Percentiles rank a stretch among this genome's conserved stretches.
These are phyloP conservation scores for Globisporangium acanthophoron DNA, from an alignment of 352 stramenopile genomes.

Conservation along the genomic window DNA sequence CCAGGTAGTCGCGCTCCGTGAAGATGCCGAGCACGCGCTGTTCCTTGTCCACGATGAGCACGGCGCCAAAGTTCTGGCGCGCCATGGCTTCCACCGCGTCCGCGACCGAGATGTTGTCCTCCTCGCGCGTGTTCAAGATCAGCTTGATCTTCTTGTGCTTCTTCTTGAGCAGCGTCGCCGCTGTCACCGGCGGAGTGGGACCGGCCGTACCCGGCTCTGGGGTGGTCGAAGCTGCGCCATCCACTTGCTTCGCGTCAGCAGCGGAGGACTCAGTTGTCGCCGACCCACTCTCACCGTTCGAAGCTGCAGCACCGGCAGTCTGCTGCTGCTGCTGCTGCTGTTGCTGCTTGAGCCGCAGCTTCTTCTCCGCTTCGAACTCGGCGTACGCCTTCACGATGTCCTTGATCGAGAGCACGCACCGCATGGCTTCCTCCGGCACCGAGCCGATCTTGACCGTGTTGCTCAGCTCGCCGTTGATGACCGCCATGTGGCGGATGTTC, in stretches of 20 bases:
- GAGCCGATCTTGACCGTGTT: slow-evolving; percentile 67
- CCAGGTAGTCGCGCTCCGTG: slow-evolving; percentile 81
- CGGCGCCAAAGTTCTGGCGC: slow-evolving; percentile 73
- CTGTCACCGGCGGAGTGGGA: slow-evolving; percentile 28
- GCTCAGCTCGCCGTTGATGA: slow-evolving; percentile 73
- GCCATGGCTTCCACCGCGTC: slow-evolving; percentile 75
- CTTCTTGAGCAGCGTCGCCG: slow-evolving; percentile 70
- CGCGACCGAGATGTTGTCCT: slow-evolving; percentile 73
- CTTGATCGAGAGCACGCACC: slow-evolving; percentile 82
- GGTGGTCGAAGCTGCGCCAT: not conserved
- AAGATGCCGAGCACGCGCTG: slow-evolving; percentile 81
- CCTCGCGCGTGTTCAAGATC: slow-evolving; percentile 74
- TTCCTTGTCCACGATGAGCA: slow-evolving; percentile 81
- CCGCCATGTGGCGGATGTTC: slow-evolving; percentile 77
- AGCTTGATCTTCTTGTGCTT: slow-evolving; percentile 80
- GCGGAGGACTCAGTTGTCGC: not conserved
- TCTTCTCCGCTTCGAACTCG: slow-evolving; percentile 62
- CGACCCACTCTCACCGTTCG: not conserved
- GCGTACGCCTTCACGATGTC: slow-evolving; percentile 77
- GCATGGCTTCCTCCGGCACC: slow-evolving; percentile 79
- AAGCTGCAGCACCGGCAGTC: not conserved
- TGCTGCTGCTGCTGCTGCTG: slow-evolving; percentile 1
- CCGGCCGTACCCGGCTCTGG: slow-evolving; percentile 12
- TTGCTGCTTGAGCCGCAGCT: slow-evolving; percentile 8
- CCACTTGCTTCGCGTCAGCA: not conserved